Conservation (phyloP, 164 flowering plant genomes). For the Nelumbo lutea region DNA sequence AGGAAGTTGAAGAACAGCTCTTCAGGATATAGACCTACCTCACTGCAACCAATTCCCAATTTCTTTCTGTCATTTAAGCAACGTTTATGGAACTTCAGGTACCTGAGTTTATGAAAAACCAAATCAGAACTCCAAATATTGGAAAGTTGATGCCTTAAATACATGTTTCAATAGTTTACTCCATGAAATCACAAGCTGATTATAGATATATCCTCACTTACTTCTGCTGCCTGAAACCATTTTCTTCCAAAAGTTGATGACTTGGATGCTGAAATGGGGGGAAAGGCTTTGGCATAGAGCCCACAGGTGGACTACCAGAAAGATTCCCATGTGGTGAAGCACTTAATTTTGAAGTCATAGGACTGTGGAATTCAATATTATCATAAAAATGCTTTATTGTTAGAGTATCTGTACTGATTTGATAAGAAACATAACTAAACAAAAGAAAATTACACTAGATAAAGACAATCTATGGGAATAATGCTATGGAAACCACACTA, state of each 20-base stretch:
- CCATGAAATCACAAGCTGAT: background rate
- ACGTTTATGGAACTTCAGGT: slow-evolving; percentile 73
- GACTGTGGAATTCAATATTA: slow-evolving; percentile 31
- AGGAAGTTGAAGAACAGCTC: background rate
- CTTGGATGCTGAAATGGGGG: slow-evolving; percentile 98
- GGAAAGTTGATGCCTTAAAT: background rate
- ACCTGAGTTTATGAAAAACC: slow-evolving; percentile 43
- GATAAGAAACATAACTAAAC: too few relatives aligned
- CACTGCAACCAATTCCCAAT: slow-evolving; percentile 91
- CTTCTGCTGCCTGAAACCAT: slow-evolving; percentile 93
- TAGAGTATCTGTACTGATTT: too few relatives aligned
- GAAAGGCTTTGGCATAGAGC: slow-evolving; percentile 84
- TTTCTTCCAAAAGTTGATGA: slow-evolving; percentile 90
- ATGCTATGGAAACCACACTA: too few relatives aligned
- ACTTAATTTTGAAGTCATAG: slow-evolving; percentile 67
- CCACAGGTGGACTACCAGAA: slow-evolving; percentile 89
- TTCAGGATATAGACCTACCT: slow-evolving; percentile 40
- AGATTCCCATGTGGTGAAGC: slow-evolving; percentile 65
- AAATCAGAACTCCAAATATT: slow-evolving; percentile 2
- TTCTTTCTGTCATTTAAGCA: slow-evolving; percentile 86
- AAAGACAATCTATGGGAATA: too few relatives aligned
- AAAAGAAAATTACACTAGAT: too few relatives aligned
- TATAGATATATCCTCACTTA: slow-evolving; percentile 33
- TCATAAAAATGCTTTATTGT: background rate
- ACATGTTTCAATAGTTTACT: background rate